Percentiles rank a stretch among this genome's conserved stretches.
These are phyloP conservation scores for Hericium rajendrae DNA, from an alignment of 768 basidiomycete species.

Conservation along the genomic window DNA sequence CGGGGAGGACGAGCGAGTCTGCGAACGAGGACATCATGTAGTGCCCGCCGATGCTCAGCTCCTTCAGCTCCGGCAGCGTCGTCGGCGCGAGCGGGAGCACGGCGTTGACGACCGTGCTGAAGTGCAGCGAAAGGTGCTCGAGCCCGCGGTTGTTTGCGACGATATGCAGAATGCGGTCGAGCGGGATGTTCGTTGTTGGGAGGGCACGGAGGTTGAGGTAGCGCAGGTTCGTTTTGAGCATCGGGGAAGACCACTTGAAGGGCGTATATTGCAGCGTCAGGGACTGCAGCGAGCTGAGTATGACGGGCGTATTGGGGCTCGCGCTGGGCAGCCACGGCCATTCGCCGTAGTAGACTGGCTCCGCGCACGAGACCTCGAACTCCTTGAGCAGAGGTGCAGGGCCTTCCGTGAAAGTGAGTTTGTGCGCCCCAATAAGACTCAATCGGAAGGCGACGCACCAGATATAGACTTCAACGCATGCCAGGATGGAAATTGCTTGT, in stretches of 20 bases:
- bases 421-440: slow-evolving; percentile 1
- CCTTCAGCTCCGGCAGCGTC: slow-evolving; percentile 43
- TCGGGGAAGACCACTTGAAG: slow-evolving; percentile 70
- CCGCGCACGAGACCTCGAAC: slow-evolving; percentile 69
- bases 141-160: slow-evolving; percentile 48
- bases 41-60: slow-evolving; percentile 56
- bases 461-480: slow-evolving; percentile 63
- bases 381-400: slow-evolving; percentile 65
- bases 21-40: slow-evolving; percentile 51
- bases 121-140: slow-evolving; percentile 48
- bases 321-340: slow-evolving; percentile 70
- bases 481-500: slow-evolving; percentile 67
- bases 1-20: slow-evolving; percentile 51
- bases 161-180: slow-evolving; percentile 64
- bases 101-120: slow-evolving; percentile 48
- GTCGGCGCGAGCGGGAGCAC: slow-evolving; percentile 52
- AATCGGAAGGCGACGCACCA: slow-evolving; percentile 33
- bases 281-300: slow-evolving; percentile 40
- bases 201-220: slow-evolving; percentile 57
- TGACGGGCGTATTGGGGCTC: slow-evolving; percentile 21
- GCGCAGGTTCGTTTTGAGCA: slow-evolving; percentile 50
- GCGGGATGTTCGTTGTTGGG: slow-evolving; percentile 48
- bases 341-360: slow-evolving; percentile 44
- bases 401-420: slow-evolving; percentile 29
- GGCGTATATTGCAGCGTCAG: slow-evolving; percentile 64